Conservation (phyloP, 176 grass and related monocot species). For the Ananas comosus region DNA sequence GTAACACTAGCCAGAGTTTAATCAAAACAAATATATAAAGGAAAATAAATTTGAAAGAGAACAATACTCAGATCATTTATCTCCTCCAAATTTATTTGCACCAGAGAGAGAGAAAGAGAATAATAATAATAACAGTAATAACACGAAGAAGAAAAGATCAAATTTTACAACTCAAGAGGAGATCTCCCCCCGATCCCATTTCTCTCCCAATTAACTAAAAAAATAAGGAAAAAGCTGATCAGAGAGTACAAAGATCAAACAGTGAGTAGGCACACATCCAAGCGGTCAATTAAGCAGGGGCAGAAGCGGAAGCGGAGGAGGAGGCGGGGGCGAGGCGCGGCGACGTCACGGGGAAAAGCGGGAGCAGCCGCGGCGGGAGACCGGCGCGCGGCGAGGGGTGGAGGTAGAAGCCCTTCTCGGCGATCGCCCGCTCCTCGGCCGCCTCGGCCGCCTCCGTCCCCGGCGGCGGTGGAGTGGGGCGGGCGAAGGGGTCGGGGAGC, state of each 20-base stretch:
- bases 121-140: not conserved
- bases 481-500: conserved; percentile 17
- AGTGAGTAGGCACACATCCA: conserved; percentile 20
- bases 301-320: conserved; percentile 9
- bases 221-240: no score
- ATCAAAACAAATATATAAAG: no score
- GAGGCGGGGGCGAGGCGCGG: conserved; percentile 15
- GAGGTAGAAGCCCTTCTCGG: conserved; percentile 82
- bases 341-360: conserved; percentile 73
- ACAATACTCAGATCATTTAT: no score
- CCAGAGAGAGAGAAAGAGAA: not conserved
- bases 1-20: no score
- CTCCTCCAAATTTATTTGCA: no score
- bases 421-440: conserved; percentile 91
- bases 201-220: not conserved
- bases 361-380: conserved; percentile 54
- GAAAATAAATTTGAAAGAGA: no score
- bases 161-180: not conserved
- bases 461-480: conserved; percentile 25
- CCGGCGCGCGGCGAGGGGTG: conserved; percentile 64
- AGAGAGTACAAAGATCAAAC: no score
- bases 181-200: not conserved
- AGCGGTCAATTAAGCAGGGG: conserved; percentile 4
- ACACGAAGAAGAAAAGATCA: not conserved
- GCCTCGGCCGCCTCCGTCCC: conserved; percentile 46